Evolutionary conservation across 2,329 filamentous ascomycete species (phyloP), one percentile per base, ranked within the genome.

Genomic region (Colletotrichum viniferum): DNA sequence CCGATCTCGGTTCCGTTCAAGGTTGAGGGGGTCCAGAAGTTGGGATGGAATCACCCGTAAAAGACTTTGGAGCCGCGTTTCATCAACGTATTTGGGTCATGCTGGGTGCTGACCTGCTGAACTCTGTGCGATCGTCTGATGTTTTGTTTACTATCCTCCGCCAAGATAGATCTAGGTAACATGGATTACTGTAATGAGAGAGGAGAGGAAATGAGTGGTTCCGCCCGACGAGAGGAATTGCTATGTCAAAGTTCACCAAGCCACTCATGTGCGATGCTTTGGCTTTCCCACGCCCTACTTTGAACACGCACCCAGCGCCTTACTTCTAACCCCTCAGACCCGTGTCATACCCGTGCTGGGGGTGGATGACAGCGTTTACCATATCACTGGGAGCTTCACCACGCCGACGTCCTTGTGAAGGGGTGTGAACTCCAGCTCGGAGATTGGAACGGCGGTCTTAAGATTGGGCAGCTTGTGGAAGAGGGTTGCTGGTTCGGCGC

Each of bases 361-460:
- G 30, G 32, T 10, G 21, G n/a, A 13, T 18, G 32, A 3, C 21
- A 14, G n/a, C 32, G 8, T 4, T 68, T 21, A 84, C 80, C 81
- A 85, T 3, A 77, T 74, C 2, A 87, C 83, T 0, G 83, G 85
- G 14, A 88, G 79, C 65, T 83, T 83, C 2, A 79, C 76, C 32
- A 88, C 83, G 1, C 86, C 85, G 3, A 88, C 84, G 78, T 87
- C 86, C 76, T 80, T 83, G 13, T 77, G 78, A 30, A 83, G 79
- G 3, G 84, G 83, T 13, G 82, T 83, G 75, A 83, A 87, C 64
- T 85, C 82, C 32, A 88, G 78, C 58, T 87, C 78, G 1, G 84
- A 82, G 24, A 86, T 80, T 0, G 85, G 83, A 36, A 84, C 79
- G 3, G 85, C 85, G 26, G 87, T 77, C 77, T 80, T 83, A 65